Conservation (phyloP, 75 land plant species). For the Selaginella moellendorffii region DNA sequence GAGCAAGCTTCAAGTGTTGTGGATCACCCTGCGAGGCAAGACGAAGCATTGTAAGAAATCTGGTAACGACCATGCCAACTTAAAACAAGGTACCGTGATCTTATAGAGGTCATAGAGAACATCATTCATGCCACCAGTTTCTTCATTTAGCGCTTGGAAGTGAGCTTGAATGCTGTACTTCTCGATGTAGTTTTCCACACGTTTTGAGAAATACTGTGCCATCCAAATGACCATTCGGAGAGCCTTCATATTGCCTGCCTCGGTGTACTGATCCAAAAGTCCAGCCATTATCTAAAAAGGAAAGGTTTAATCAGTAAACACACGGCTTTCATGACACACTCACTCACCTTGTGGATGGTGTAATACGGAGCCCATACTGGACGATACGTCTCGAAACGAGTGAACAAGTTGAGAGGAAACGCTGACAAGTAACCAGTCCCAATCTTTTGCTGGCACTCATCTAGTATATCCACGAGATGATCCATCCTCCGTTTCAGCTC, state of each 20-base stretch:
- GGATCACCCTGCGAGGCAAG: constrained; percentile 38
- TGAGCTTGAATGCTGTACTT: constrained; percentile 57
- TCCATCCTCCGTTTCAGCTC: constrained; percentile 41
- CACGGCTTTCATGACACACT: background rate
- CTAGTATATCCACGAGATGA: constrained; percentile 39
- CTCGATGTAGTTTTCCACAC: constrained; percentile 56
- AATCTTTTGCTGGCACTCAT: constrained; percentile 48
- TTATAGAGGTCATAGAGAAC: constrained; percentile 60
- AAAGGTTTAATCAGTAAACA: background rate
- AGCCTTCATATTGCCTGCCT: constrained; percentile 41
- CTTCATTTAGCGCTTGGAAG: constrained; percentile 72
- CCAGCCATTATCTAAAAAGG: constrained; percentile 62
- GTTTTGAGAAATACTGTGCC: constrained; percentile 60
- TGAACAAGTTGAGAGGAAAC: constrained; percentile 69
- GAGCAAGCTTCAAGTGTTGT: constrained; percentile 69
- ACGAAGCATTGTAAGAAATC: background rate
- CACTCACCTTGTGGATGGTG: constrained; percentile 78
- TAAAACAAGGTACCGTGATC: constrained; percentile 40
- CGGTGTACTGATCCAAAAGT: constrained; percentile 53
- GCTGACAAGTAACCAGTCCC: constrained; percentile 88
- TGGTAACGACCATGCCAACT: too few relatives aligned
- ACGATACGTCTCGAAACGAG: constrained; percentile 57
- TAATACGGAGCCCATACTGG: constrained; percentile 93
- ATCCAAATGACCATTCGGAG: constrained; percentile 52
- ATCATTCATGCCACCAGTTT: constrained; percentile 97